Evolutionary conservation across 176 grass and related monocot species (phyloP).

Genomic region (Carex myosuroides): DNA sequence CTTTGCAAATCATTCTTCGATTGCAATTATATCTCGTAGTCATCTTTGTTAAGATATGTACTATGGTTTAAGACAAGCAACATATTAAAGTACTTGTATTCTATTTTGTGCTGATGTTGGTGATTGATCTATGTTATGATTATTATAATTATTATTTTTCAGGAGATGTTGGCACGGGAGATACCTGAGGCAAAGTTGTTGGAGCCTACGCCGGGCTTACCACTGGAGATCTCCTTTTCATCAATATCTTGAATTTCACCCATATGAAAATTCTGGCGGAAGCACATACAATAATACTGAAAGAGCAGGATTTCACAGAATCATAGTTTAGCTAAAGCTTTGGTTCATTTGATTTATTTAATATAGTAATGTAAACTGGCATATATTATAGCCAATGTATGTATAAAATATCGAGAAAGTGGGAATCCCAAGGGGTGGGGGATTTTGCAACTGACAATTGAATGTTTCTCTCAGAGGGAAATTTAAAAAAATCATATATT

Average conservation of each 20-base stretch:
- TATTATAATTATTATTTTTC: background rate
- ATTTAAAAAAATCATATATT: background rate
- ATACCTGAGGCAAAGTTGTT: constrained; percentile 46
- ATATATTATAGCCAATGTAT: background rate
- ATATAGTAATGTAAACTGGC: background rate
- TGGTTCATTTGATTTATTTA: background rate
- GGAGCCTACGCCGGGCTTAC: constrained; percentile 55
- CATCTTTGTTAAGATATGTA: background rate
- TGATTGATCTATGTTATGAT: background rate
- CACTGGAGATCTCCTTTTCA: constrained; percentile 32
- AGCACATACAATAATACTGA: background rate
- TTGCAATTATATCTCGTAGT: background rate
- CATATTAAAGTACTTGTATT: background rate
- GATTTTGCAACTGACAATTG: background rate
- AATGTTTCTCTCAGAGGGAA: background rate
- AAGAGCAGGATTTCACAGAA: background rate
- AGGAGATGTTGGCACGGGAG: constrained; percentile 51
- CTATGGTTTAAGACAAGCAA: background rate
- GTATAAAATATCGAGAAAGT: background rate
- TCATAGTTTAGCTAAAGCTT: background rate
- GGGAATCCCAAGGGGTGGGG: background rate
- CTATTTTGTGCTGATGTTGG: background rate
- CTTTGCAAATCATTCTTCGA: background rate
- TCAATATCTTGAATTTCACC: constrained; percentile 11
- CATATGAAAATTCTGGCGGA: background rate